Evolutionary conservation across 169 alveolate genomes (phyloP).

Genomic region (Plasmodium sp.): DNA sequence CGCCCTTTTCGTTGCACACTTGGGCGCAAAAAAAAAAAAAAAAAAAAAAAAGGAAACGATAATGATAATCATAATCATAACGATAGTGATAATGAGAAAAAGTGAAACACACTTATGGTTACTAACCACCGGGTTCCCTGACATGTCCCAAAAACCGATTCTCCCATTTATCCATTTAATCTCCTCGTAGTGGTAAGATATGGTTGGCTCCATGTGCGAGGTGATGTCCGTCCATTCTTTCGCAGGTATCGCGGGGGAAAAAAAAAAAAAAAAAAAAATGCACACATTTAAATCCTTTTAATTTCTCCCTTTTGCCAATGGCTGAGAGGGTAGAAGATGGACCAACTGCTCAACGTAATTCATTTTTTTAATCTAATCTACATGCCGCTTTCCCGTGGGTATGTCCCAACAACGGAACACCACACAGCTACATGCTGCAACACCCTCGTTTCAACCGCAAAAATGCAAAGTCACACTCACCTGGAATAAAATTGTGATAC

Average conservation of each 20-base stretch:
- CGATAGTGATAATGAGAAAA: too few relatives aligned
- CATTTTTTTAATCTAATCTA: neutral
- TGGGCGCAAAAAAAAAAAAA: neutral
- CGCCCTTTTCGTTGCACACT: neutral
- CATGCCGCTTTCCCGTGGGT: neutral
- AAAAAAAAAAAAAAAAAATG: neutral
- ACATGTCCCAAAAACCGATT: conserved; percentile 71
- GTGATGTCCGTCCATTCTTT: conserved; percentile 72
- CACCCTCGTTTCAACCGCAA: neutral
- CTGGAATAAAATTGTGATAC: conserved; percentile 73
- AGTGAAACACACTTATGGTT: neutral
- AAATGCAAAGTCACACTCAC: neutral
- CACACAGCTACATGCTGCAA: neutral
- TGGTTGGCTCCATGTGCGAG: conserved; percentile 72
- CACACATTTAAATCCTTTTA: neutral
- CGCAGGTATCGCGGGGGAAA: neutral
- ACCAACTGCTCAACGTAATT: neutral
- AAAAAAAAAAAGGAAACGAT: too few relatives aligned
- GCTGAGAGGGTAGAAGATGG: neutral
- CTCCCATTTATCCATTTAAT: conserved; percentile 51
- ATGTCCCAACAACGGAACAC: neutral
- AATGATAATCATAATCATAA: too few relatives aligned
- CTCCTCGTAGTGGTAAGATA: conserved; percentile 72
- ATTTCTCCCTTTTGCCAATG: neutral
- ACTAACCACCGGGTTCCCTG: conserved; percentile 67